Evolutionary conservation across 2,329 filamentous ascomycete species (phyloP), one percentile per base, ranked within the genome.

Genomic region (Thelonectria discophora): DNA sequence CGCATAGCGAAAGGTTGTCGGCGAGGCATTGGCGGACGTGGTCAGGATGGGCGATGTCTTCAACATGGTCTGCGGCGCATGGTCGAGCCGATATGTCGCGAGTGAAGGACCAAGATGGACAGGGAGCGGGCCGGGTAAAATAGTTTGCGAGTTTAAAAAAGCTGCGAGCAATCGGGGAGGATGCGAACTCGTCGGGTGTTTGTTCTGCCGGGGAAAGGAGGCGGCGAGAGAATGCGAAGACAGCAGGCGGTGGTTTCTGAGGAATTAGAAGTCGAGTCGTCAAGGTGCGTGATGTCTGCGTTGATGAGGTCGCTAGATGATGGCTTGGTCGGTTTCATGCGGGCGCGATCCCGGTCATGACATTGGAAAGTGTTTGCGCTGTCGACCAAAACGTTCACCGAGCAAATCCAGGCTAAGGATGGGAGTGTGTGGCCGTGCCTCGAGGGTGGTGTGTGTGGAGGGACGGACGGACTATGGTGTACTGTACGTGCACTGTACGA

Each of bases 1-100:
- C 63, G 72, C 71, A 72, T 75, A 73, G 68, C 69, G 78, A 74
- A 76, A 82, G 76, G 69, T 79, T 69, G 77, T 76, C 64, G 84
- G 82, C 52, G 84, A 86, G 72, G 81, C 79, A 80, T 81, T 85
- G 77, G 81, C 78, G 69, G 82, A 79, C 72, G 77, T 76, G 73
- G 81, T 74, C 72, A 82, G 77, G 68, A 82, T 77, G 63, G 84
- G 83, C 72, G 84, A 86, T 73, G 83, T 84, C 76, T 83, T 84
- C 82, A 86, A 82, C 84, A 87, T 87, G 80, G 77, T 85, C 79
- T 76, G 77, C 76, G 76, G 75, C 77, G 77, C 81, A 82, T 84
- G 75, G 77, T 83, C 74, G 32, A 63, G 65, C 68, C 53, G 62
- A 58, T 49, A 60, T 56, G 64, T 57, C 24, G 37, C 40, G 47